A percentile compares a stretch with the other conserved stretches of the same genome.
Conservation (phyloP, 768 basidiomycete species). For the Hygrocybe punicea region DNA sequence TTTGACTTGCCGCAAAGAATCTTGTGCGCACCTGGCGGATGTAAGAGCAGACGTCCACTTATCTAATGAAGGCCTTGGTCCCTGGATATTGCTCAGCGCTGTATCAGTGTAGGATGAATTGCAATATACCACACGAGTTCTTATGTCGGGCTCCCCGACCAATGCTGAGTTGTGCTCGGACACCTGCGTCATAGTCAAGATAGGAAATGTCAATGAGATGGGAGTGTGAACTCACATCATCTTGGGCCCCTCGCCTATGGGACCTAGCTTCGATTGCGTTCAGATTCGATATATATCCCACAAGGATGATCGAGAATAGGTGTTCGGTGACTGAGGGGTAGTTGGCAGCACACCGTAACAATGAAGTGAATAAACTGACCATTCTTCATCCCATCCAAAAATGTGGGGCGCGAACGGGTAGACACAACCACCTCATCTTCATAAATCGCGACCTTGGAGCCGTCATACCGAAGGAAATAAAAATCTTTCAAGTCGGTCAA, state of each 20-base stretch:
- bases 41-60: background rate
- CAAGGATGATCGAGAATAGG: background rate
- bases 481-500: conserved; percentile 4
- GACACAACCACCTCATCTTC: background rate
- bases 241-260: background rate
- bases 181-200: background rate
- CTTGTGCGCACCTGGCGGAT: background rate
- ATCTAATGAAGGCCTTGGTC: background rate
- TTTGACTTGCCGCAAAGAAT: background rate
- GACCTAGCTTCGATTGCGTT: background rate
- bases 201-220: background rate
- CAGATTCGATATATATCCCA: background rate
- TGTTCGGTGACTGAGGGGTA: background rate
- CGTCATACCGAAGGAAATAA: conserved; percentile 3
- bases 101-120: background rate
- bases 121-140: background rate
- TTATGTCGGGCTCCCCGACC: background rate
- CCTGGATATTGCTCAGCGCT: background rate
- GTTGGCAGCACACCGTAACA: background rate
- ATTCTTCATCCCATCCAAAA: conserved; percentile 1
- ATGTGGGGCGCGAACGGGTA: background rate
- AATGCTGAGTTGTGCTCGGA: conserved; percentile 1
- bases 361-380: background rate
- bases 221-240: background rate
- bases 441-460: conserved; percentile 1